A percentile compares a stretch with the other conserved stretches of the same genome.
Evolutionary conservation across 805 yeast genomes (phyloP).

Genomic region (Metahyphopichia silvanorum): DNA sequence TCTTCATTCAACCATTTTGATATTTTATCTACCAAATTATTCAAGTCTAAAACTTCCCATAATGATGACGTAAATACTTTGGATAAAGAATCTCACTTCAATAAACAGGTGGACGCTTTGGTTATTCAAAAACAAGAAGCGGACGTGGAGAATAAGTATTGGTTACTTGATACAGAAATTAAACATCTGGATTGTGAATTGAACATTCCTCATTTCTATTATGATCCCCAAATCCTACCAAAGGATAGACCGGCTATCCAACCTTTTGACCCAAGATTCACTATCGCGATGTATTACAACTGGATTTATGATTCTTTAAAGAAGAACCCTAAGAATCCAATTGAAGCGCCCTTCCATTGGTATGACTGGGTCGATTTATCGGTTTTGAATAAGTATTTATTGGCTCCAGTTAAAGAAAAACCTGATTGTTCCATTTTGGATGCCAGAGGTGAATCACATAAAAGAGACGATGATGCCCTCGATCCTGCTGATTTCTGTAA

Average conservation of each 20-base stretch:
- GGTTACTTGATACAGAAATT: constrained; percentile 14
- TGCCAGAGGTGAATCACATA: constrained; percentile 16
- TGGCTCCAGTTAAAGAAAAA: constrained; percentile 17
- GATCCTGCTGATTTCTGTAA: constrained; percentile 16
- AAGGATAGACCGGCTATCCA: constrained; percentile 18
- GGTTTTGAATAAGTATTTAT: constrained; percentile 30
- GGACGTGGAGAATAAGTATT: constrained; percentile 23
- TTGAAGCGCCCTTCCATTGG: constrained; percentile 48
- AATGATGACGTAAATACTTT: not conserved
- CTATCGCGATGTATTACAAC: constrained; percentile 20
- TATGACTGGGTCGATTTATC: constrained; percentile 53
- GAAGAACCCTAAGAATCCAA: constrained; percentile 3
- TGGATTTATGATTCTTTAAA: constrained; percentile 5
- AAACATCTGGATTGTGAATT: constrained; percentile 5
- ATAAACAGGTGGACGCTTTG: constrained; percentile 12
- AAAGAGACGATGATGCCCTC: constrained; percentile 2
- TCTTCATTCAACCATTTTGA: constrained; percentile 1
- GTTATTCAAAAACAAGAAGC: constrained; percentile 9
- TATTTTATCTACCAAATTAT: not conserved
- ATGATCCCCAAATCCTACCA: constrained; percentile 1
- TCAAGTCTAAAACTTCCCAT: not conserved
- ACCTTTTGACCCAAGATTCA: constrained; percentile 31
- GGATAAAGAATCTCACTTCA: constrained; percentile 12
- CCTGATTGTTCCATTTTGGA: constrained; percentile 46
- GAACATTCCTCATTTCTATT: constrained; percentile 12